A percentile compares a stretch with the other conserved stretches of the same genome.
These are phyloP conservation scores for Diplodia corticola DNA, from an alignment of 2,329 filamentous ascomycete genomes.

Conservation along the genomic window DNA sequence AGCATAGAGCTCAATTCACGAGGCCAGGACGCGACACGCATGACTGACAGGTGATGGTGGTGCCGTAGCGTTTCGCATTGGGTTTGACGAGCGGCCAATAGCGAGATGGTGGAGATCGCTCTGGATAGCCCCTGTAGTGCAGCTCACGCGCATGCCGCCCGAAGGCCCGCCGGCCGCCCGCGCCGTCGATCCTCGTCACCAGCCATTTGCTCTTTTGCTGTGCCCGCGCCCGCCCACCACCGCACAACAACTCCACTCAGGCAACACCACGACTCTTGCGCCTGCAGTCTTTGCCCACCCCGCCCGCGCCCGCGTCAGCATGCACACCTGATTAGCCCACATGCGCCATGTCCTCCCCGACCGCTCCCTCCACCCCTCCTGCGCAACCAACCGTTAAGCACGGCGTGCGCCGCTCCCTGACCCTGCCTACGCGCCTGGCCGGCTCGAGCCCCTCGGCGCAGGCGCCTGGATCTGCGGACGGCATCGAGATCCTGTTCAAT, in stretches of 20 bases:
- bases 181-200: conserved; percentile 18
- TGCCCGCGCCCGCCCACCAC: conserved; percentile 9
- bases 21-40: background rate
- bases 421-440: conserved; percentile 46
- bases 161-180: conserved; percentile 18
- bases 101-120: background rate
- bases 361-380: conserved; percentile 32
- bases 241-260: conserved; percentile 2
- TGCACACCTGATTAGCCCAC: conserved; percentile 31
- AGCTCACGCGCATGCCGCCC: conserved; percentile 18
- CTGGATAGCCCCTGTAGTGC: conserved; percentile 10
- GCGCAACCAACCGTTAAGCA: conserved; percentile 29
- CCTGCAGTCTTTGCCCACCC: conserved; percentile 3
- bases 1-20: conserved; percentile 13
- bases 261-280: conserved; percentile 11
- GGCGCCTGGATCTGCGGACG: conserved; percentile 42
- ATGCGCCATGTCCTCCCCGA: conserved; percentile 36
- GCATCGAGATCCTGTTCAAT: conserved; percentile 70
- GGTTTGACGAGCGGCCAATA: conserved; percentile 8
- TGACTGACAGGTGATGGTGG: conserved; percentile 13
- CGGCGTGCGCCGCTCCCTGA: conserved; percentile 48
- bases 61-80: conserved; percentile 9
- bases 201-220: conserved; percentile 13
- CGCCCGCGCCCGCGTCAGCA: conserved; percentile 24
- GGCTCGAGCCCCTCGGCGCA: conserved; percentile 32